phyloP scores from a whole-genome alignment of 257 asterid species.

The Lithospermum erythrorhizon region DNA sequence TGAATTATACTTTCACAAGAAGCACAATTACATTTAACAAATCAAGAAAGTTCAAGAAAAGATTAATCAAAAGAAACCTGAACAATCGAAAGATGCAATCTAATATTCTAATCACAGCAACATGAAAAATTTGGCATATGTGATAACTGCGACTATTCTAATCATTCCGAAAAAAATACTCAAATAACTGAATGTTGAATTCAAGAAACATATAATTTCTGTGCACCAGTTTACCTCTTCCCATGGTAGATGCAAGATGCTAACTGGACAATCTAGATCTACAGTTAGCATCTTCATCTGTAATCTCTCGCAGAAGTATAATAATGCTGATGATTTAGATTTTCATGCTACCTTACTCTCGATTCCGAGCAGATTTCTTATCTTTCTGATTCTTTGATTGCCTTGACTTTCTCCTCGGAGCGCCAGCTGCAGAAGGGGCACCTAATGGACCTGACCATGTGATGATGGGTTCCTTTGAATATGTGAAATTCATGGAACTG shows the following conservation, averaged over 20 bases:
- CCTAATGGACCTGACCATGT: conserved; percentile 85
- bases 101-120: not conserved
- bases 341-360: conserved; percentile 34
- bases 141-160: conserved; percentile 9
- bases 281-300: conserved; percentile 18
- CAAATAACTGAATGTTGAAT: conserved; percentile 10
- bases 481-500: conserved; percentile 65
- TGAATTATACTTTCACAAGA: no score
- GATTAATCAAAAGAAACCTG: conserved; percentile 5
- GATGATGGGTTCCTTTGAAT: conserved; percentile 64
- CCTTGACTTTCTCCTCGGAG: conserved; percentile 41
- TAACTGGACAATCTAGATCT: conserved; percentile 7
- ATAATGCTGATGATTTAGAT: conserved; percentile 5
- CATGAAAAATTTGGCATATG: conserved; percentile 7
- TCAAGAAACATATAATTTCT: conserved; percentile 13
- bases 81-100: conserved; percentile 8
- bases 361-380: conserved; percentile 21
- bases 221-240: conserved; percentile 11
- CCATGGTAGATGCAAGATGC: conserved; percentile 19
- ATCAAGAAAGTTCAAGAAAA: not conserved
- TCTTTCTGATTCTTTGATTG: conserved; percentile 42
- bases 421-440: conserved; percentile 32
- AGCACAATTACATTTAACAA: no score
- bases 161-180: conserved; percentile 11
- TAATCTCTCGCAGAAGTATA: conserved; percentile 9